Evolutionary conservation across 345 rosid species (phyloP).

Genomic region (Euphorbia tirucalli): DNA sequence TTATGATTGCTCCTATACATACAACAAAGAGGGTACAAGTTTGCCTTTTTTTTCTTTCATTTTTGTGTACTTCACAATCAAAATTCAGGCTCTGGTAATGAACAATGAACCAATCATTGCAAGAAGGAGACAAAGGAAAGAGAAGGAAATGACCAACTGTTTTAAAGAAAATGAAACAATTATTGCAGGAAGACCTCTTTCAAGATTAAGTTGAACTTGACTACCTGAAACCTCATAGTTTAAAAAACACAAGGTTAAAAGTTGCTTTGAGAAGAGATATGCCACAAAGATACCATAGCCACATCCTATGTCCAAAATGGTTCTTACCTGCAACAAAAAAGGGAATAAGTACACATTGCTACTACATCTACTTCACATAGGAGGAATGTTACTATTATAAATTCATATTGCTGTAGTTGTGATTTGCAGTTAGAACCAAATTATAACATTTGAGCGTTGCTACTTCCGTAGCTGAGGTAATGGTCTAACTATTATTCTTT

Average conservation of each 20-base stretch:
- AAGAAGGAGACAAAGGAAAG: conserved; percentile 91
- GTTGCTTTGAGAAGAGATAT: conserved; percentile 71
- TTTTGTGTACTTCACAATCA: no score
- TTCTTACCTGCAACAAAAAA: conserved; percentile 65
- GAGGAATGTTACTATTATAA: not conserved
- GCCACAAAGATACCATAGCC: conserved; percentile 99
- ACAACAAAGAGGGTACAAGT: no score
- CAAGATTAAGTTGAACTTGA: conserved; percentile 95
- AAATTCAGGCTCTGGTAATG: no score
- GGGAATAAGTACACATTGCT: not conserved
- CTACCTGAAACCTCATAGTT: conserved; percentile 93
- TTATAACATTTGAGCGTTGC: not conserved
- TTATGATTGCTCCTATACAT: no score
- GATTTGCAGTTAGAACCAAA: not conserved
- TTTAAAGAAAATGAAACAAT: conserved; percentile 71
- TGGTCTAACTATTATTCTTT: no score
- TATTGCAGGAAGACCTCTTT: conserved; percentile 99
- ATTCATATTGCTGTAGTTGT: not conserved
- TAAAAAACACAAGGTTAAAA: conserved; percentile 93
- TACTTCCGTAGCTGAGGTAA: no score
- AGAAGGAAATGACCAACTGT: conserved; percentile 92
- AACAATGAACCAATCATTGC: conserved; percentile 97
- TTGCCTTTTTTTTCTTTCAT: no score
- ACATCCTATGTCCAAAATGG: conserved; percentile 95
- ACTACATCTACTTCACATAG: conserved; percentile 1